Percentiles rank a stretch among this genome's conserved stretches.
phyloP scores from a whole-genome alignment of 2,329 filamentous ascomycete genomes.

The Fusarium buxicola region DNA sequence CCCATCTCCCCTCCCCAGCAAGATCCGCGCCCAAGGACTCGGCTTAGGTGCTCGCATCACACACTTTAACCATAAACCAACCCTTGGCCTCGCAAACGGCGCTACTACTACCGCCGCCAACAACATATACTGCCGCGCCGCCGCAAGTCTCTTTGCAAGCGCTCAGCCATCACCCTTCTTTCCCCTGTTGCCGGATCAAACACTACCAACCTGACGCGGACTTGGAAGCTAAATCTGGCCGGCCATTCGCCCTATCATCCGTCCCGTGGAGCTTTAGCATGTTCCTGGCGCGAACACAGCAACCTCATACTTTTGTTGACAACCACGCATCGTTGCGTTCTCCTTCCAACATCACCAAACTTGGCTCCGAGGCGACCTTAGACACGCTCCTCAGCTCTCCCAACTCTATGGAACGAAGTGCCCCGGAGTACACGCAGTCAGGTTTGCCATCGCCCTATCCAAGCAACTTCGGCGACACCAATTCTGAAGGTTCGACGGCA shows the following conservation, averaged over 20 bases:
- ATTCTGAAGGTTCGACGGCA: slow-evolving; percentile 88
- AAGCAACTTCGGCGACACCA: slow-evolving; percentile 72
- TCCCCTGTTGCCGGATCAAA: slow-evolving; percentile 46
- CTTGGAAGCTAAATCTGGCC: slow-evolving; percentile 50
- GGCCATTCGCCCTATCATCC: slow-evolving; percentile 46
- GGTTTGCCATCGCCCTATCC: slow-evolving; percentile 83
- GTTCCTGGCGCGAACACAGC: slow-evolving; percentile 51
- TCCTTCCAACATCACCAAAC: slow-evolving; percentile 35
- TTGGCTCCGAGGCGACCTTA: slow-evolving; percentile 45
- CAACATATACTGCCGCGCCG: slow-evolving; percentile 53
- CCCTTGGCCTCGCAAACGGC: slow-evolving; percentile 47
- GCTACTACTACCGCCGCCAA: slow-evolving; percentile 51
- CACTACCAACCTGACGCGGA: slow-evolving; percentile 49
- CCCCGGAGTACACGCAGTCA: slow-evolving; percentile 85
- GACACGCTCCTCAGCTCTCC: slow-evolving; percentile 42
- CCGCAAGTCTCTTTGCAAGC: slow-evolving; percentile 49
- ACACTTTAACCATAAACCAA: slow-evolving; percentile 49
- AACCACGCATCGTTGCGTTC: slow-evolving; percentile 40
- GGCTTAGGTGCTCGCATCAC: slow-evolving; percentile 48
- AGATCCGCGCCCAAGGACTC: slow-evolving; percentile 51
- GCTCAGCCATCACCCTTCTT: slow-evolving; percentile 46
- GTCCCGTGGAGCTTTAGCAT: slow-evolving; percentile 50
- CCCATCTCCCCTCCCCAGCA: slow-evolving; percentile 45
- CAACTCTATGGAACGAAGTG: slow-evolving; percentile 69
- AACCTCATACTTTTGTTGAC: slow-evolving; percentile 49